These are phyloP conservation scores for Drechslerella stenobrocha DNA, from an alignment of 2,329 filamentous ascomycete genomes.

Conservation along the genomic window DNA sequence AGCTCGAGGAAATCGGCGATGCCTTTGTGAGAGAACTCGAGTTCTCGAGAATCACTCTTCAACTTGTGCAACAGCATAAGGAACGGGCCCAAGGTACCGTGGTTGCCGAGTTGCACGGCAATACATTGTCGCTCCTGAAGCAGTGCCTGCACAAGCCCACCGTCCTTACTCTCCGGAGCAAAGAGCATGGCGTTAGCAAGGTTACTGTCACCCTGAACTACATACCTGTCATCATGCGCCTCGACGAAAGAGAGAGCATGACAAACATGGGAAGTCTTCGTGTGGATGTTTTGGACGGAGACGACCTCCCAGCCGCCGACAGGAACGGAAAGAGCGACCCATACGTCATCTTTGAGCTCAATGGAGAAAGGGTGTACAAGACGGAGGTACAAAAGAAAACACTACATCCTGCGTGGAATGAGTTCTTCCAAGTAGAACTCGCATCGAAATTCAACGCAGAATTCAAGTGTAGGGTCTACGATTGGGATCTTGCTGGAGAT, in stretches of 20 bases:
- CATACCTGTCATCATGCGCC: conserved; percentile 87
- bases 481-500: conserved; percentile 96
- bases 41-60: conserved; percentile 87
- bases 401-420: conserved; percentile 90
- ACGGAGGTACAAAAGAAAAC: conserved; percentile 97
- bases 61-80: conserved; percentile 77
- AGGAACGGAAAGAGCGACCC: conserved; percentile 96
- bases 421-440: conserved; percentile 83
- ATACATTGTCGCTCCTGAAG: conserved; percentile 83
- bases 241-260: conserved; percentile 94
- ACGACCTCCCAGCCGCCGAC: conserved; percentile 87
- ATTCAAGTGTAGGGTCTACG: conserved; percentile 80
- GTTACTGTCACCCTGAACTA: conserved; percentile 93
- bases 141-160: conserved; percentile 86
- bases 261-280: conserved; percentile 97
- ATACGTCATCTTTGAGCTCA: conserved; percentile 91
- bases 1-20: conserved; percentile 88
- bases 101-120: conserved; percentile 79
- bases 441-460: conserved; percentile 82
- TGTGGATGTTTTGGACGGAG: conserved; percentile 86
- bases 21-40: conserved; percentile 97
- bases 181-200: conserved; percentile 71
- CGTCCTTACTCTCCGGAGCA: conserved; percentile 74
- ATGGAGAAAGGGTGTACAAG: conserved; percentile 88
- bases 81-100: conserved; percentile 71